Base-by-base conservation (phyloP, 2,329 filamentous ascomycete species). In the Zymoseptoria tritici region DNA sequence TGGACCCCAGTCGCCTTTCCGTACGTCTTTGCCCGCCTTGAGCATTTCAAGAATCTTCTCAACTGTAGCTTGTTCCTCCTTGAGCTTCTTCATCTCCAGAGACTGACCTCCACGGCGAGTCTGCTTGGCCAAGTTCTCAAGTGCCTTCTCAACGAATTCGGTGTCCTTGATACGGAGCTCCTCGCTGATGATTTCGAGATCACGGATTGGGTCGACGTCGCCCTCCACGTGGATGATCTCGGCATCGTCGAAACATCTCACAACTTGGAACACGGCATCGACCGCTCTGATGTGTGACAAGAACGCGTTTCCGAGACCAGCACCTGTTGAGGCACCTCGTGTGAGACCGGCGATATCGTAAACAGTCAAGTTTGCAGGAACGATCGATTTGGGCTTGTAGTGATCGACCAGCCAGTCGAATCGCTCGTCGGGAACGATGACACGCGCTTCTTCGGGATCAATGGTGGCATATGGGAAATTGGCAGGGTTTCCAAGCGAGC, bases 381-480 rank as follows among this genome's bases (percentile, higher is more conserved):
- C 94, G 66, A 84, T 80, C 52, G 93, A 97, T 82, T 97, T 97
- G 75, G 94, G 94, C 79, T 96, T 92, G 84, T 97, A 99, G 77
- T 97, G 94, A 68, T 94, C 83, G 77, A 87, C 89, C 56, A 99
- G 83, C 92, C 91, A 97, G 81, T 97, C 91, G 78, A 90, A 99
- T 63, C 94, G 89, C 64, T 90, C 90, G 79, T 99, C 94, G 53
- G 94, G 95, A 36, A 99, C 94, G 70, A 99, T 86, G 77, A 99
- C 94, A 70, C 93, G 91, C 65, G 94, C 91, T 81, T 99, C 94
- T 81, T 99, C 95, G 54, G 94, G 94, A 69, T 99, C 92, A 78
- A 99, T 99, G 72, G 94, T 99, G 74, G 94, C 94, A 82, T 96
- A 99, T 58, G 94, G 94, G 76, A 97, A 99, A 81, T 99, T 99